Base-by-base conservation (phyloP, 805 yeast genomes). In the Candida piceae region DNA sequence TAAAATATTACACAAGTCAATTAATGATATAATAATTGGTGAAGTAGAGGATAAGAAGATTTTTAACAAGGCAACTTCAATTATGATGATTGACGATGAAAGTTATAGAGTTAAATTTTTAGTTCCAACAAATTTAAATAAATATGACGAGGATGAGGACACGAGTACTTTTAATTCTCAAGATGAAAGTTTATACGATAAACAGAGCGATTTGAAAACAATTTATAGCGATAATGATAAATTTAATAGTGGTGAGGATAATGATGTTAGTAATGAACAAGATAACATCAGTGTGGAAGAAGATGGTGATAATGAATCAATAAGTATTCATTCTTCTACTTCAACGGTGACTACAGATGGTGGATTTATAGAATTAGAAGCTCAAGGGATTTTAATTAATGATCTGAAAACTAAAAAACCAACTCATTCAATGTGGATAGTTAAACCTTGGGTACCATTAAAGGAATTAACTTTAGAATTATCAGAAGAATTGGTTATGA, bases 391-490 rank as follows among this genome's bases (percentile, higher is more conserved):
- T 8, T 58, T 90, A 16, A 80, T 93, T 7, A 83, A 78, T 45
- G 84, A 81, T 52, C 58, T 68, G 3, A 63, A 64, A 25, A 68
- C 78, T 0, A 66, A 71, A 12, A 55, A 71, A 25, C 89, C 90
- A 1, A 68, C 82, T 0, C 94, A 87, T 57, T 79, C 96, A 1
- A 84, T 93, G 84, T 90, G 97, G 97, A 78, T 90, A 4, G 70
- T 93, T 5, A 81, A 84, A 49, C 95, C 94, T 3, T 82, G 80
- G 58, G 64, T 69, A 3, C 81, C 80, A 26, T 64, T 83, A 3
- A 75, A 78, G 36, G 69, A 72, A 3, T 62, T 81, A 18, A 77
- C 78, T 35, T 66, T 85, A 25, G 81, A 83, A 36, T 62, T 90
- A 27, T 95, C 96, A 0, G 67, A 65, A 9, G 74, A 73, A 16